phyloP scores from a whole-genome alignment of 1,284 basidiomycete genomes.

The Marasmius sp. region DNA sequence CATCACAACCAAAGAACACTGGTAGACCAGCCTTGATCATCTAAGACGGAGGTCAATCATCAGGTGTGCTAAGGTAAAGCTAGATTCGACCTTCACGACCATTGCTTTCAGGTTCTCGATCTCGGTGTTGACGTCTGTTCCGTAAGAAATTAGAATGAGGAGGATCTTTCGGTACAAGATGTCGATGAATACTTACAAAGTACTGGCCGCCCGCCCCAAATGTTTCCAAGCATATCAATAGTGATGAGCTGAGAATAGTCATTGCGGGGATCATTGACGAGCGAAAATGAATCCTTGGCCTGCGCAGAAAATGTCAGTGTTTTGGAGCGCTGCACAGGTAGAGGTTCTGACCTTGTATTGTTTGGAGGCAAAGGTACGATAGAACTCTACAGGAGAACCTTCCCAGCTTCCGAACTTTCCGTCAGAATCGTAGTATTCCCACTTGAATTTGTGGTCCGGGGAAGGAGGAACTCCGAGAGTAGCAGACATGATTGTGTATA shows the following conservation, averaged over 20 bases:
- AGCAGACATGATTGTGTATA: conserved; percentile 87
- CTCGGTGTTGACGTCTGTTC: conserved; percentile 85
- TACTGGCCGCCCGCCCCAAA: conserved; percentile 84
- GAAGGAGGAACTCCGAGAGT: conserved; percentile 83
- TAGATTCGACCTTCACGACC: conserved; percentile 60
- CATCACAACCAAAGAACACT: conserved; percentile 94
- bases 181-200: conserved; percentile 55
- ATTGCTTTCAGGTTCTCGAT: conserved; percentile 79
- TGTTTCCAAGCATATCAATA: conserved; percentile 89
- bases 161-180: background rate
- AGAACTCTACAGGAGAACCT: conserved; percentile 82
- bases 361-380: conserved; percentile 60
- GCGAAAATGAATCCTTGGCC: conserved; percentile 78
- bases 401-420: conserved; percentile 77
- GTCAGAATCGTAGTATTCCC: conserved; percentile 86
- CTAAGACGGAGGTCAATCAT: conserved; percentile 20
- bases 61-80: background rate
- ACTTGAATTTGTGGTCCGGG: conserved; percentile 73
- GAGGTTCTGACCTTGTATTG: conserved; percentile 50
- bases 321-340: background rate
- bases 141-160: conserved; percentile 3
- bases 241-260: conserved; percentile 84
- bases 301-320: conserved; percentile 22
- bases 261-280: conserved; percentile 95
- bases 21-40: conserved; percentile 88